Conservation (phyloP, 169 alveolate genomes). For the Cryptosporidium muris region DNA sequence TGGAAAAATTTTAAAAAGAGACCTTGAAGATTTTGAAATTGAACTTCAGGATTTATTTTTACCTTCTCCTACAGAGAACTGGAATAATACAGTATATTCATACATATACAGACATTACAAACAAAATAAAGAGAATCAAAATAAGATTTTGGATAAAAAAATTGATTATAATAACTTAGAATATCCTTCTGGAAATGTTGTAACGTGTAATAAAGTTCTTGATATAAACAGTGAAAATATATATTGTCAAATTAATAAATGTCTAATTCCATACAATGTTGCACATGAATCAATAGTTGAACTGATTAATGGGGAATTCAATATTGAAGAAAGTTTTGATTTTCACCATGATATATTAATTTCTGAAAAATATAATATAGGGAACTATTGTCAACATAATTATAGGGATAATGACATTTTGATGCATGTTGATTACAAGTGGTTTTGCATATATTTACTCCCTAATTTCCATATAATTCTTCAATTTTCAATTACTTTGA, state of each 20-base stretch:
- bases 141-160: background rate
- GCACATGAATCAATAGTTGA: background rate
- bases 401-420: background rate
- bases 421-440: slow-evolving; percentile 8
- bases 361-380: background rate
- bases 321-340: slow-evolving; percentile 24
- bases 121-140: no score
- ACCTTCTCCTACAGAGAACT: slow-evolving; percentile 16
- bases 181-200: background rate
- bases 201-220: slow-evolving; percentile 17
- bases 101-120: background rate
- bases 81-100: background rate
- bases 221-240: slow-evolving; percentile 8
- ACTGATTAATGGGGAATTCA: slow-evolving; percentile 4
- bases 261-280: slow-evolving; percentile 7
- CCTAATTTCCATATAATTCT: slow-evolving; percentile 31
- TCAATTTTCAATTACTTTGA: slow-evolving; percentile 41
- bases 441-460: slow-evolving; percentile 41
- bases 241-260: slow-evolving; percentile 4
- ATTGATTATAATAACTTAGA: background rate
- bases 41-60: slow-evolving; percentile 44
- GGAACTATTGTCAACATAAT: background rate
- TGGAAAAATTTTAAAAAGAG: slow-evolving; percentile 2
- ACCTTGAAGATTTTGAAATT: slow-evolving; percentile 4
- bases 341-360: slow-evolving; percentile 63